phyloP scores from a whole-genome alignment of 805 yeast species.

The Saccharomycopsis babjevae region DNA sequence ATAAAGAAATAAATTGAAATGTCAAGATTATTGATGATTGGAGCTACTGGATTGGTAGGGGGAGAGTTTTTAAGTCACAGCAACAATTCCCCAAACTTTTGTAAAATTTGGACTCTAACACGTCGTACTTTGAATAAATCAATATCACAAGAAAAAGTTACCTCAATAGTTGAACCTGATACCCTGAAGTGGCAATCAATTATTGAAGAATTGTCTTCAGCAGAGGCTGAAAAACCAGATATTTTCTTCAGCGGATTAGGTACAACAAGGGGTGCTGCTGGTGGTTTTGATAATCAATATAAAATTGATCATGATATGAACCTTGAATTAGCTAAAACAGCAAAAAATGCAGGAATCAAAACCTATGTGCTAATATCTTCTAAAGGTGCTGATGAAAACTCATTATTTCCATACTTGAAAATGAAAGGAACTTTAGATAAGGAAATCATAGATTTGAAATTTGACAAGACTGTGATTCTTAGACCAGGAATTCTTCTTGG shows the following conservation, averaged over 20 bases:
- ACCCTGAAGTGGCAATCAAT: conserved; percentile 42
- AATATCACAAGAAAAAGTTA: conserved; percentile 24
- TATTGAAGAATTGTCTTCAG: conserved; percentile 5
- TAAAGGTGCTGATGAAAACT: conserved; percentile 47
- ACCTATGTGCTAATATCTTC: conserved; percentile 63
- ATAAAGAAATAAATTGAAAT: conserved; percentile 1
- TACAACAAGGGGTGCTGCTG: conserved; percentile 65
- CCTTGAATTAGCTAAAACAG: conserved; percentile 57
- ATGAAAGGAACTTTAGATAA: conserved; percentile 73
- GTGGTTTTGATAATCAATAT: conserved; percentile 58
- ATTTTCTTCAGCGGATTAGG: conserved; percentile 60
- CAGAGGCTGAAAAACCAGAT: conserved; percentile 26
- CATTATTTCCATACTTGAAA: conserved; percentile 50
- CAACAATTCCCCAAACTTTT: conserved; percentile 27
- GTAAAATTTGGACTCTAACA: conserved; percentile 38
- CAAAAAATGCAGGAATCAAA: conserved; percentile 56
- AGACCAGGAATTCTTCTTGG: conserved; percentile 74
- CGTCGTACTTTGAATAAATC: conserved; percentile 29
- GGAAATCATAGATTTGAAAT: conserved; percentile 49
- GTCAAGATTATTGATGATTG: conserved; percentile 36
- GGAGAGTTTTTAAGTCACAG: conserved; percentile 40
- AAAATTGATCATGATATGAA: conserved; percentile 70
- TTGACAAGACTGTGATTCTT: conserved; percentile 63
- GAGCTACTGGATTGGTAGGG: conserved; percentile 79
- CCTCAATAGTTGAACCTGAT: conserved; percentile 35